Evolutionary conservation across 371 early-diverging fungal species (phyloP).

Genomic region (Mucor ambiguus): DNA sequence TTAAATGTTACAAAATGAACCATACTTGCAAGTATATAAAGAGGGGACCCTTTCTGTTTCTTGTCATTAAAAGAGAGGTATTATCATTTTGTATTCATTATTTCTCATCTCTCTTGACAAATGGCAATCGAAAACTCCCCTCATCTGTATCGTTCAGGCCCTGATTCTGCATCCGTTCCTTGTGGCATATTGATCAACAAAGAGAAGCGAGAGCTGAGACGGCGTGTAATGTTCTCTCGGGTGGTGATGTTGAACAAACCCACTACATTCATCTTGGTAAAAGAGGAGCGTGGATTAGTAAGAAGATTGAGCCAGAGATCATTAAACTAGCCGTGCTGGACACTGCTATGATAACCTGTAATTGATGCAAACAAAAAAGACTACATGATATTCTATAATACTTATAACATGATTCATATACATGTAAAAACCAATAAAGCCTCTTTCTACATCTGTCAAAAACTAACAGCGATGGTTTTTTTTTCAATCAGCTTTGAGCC

Average conservation of each 20-base stretch:
- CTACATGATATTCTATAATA: background rate
- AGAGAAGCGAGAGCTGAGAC: slow-evolving; percentile 4
- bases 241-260: slow-evolving; percentile 37
- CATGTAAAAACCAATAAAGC: background rate
- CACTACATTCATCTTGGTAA: slow-evolving; percentile 30
- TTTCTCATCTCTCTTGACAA: background rate
- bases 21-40: background rate
- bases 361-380: background rate
- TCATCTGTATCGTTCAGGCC: slow-evolving; percentile 2
- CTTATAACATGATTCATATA: background rate
- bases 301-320: slow-evolving; percentile 22
- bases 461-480: too few relatives aligned
- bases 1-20: slow-evolving; percentile 5
- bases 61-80: background rate
- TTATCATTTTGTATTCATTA: background rate
- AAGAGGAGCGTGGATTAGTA: slow-evolving; percentile 24
- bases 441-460: background rate
- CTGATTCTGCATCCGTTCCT: background rate
- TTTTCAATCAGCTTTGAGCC: background rate
- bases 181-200: background rate
- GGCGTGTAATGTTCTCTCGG: slow-evolving; percentile 36
- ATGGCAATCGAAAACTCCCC: background rate
- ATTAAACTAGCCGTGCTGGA: background rate
- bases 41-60: background rate
- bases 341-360: background rate